These are phyloP conservation scores for Drosera spatulata DNA, from an alignment of 179 eudicot species.

Conservation along the genomic window DNA sequence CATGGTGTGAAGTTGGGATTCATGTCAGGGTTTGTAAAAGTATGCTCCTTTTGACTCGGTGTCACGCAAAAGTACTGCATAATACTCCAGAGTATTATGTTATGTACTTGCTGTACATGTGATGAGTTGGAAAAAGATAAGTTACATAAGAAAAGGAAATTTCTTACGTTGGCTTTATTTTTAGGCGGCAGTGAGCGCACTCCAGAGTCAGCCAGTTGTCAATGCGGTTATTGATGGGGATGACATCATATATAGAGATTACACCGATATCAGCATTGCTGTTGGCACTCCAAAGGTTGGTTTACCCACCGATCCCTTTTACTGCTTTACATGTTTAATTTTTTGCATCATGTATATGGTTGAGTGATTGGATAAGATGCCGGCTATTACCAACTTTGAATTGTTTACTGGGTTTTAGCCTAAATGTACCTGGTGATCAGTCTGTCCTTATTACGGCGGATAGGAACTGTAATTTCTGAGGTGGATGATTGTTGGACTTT, in stretches of 20 bases:
- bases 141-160: too few relatives aligned
- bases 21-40: conserved; percentile 97
- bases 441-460: too few relatives aligned
- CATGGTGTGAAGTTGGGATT: conserved; percentile 98
- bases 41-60: conserved; percentile 12
- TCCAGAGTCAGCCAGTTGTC: conserved; percentile 86
- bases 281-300: conserved; percentile 94
- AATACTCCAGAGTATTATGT: too few relatives aligned
- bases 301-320: not conserved
- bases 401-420: too few relatives aligned
- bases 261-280: conserved; percentile 92
- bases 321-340: not conserved
- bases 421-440: too few relatives aligned
- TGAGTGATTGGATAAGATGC: not conserved
- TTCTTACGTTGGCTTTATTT: not conserved
- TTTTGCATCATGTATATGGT: not conserved
- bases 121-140: too few relatives aligned
- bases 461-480: too few relatives aligned
- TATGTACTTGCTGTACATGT: too few relatives aligned
- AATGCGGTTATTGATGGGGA: conserved; percentile 99
- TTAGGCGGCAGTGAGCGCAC: conserved; percentile 93
- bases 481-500: too few relatives aligned
- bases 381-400: too few relatives aligned
- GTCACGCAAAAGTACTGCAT: not conserved
- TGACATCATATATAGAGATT: conserved; percentile 93